Evolutionary conservation across 2,329 filamentous ascomycete species (phyloP).

Genomic region (Volutella citrinella): DNA sequence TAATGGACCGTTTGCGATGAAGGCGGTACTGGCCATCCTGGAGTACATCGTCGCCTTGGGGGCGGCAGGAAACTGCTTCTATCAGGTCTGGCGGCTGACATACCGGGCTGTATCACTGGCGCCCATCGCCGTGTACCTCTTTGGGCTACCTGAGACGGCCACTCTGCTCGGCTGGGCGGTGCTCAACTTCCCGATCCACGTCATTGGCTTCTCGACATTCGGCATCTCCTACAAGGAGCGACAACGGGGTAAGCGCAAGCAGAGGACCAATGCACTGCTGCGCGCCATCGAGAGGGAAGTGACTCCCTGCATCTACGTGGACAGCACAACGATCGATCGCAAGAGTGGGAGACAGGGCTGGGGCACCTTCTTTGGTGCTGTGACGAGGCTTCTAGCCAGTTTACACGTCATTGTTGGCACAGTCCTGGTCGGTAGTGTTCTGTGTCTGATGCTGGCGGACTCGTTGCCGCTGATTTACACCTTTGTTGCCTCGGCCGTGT

Average conservation of each 20-base stretch:
- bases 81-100: slow-evolving; percentile 10
- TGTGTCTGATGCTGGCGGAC: slow-evolving; percentile 11
- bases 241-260: no score
- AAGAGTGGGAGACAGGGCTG: no score
- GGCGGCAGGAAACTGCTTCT: slow-evolving; percentile 9
- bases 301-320: no score
- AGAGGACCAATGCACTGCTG: no score
- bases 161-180: slow-evolving; percentile 11
- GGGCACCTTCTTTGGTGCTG: no score
- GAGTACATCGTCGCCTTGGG: slow-evolving; percentile 9
- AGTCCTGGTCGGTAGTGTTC: slow-evolving; percentile 8
- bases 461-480: slow-evolving; percentile 12
- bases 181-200: slow-evolving; percentile 9
- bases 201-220: slow-evolving; percentile 12
- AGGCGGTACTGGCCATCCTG: slow-evolving; percentile 8
- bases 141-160: slow-evolving; percentile 9
- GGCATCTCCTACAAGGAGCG: no score
- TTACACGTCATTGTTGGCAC: slow-evolving; percentile 13
- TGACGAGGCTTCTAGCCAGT: slow-evolving; percentile 4
- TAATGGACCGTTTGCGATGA: slow-evolving; percentile 1
- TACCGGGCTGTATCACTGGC: slow-evolving; percentile 9
- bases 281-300: no score
- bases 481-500: slow-evolving; percentile 9
- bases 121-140: slow-evolving; percentile 5
- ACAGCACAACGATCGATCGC: no score